Base-by-base conservation (phyloP, 2,329 filamentous ascomycete species). In the Colletotrichum plurivorum region DNA sequence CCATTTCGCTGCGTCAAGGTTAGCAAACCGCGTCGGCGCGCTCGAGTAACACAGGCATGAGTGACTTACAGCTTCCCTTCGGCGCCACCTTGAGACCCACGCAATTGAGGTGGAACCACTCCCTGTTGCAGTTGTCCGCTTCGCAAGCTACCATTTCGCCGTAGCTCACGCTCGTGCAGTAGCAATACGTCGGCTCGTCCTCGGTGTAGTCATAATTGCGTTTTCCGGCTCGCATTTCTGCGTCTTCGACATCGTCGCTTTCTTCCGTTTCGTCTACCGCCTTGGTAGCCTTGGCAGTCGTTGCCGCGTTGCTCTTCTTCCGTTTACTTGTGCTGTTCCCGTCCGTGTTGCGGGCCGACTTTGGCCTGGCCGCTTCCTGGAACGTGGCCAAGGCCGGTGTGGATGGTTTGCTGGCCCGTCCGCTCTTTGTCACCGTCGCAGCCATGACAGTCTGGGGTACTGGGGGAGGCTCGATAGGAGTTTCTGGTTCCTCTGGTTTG, bases 131-230 rank as follows among this genome's bases (percentile, higher is more conserved):
- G 56, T 89, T 88, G 68, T 91, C 88, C 8, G 89, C 90, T 77
- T 95, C 93, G 76, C 93, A 95, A 2, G 91, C 93, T 51, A 95
- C 92, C 93, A 95, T 95, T 80, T 94, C 92, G 20, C 93, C 93
- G 76, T 94, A 95, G 75, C 92, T 94, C 63, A 94, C 90, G 55
- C 90, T 88, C 73, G 94, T 92, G 78, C 93, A 94, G 80, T 93
- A 93, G 79, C 93, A 94, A 78, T 95, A 95, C 15, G 89, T 85
- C 45, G 90, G 91, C 77, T 95, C 93, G 72, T 93, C 89, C 4
- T 69, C 66, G 10, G 66, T 69, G 27, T 69, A 69, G 48, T 69
- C 66, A 22, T 69, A 69, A 20, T 25, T 68, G 53, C 61, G 66
- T 51, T 69, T 69, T 18, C 62, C 48, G 3, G 87, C 89, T 70